Conservation (phyloP, 352 stramenopile species). For the Phytophthora tentaculata region DNA sequence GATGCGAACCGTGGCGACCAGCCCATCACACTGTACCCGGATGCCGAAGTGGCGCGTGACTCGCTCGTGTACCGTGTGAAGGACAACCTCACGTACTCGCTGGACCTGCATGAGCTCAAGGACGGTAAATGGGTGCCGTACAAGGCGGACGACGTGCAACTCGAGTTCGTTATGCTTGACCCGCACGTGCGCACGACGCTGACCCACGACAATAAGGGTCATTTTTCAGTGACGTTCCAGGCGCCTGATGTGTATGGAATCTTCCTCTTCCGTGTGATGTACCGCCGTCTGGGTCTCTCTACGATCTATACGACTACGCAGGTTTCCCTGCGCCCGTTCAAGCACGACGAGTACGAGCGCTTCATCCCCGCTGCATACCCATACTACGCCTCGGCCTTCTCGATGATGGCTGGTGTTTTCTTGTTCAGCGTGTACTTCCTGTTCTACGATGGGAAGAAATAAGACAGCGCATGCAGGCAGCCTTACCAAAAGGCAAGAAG, state of each 20-base stretch:
- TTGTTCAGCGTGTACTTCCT: constrained; percentile 92
- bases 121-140: constrained; percentile 81
- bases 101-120: constrained; percentile 90
- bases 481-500: background rate
- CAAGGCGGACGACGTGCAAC: constrained; percentile 86
- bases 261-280: constrained; percentile 94
- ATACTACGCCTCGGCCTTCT: constrained; percentile 93
- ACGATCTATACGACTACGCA: constrained; percentile 90
- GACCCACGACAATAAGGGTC: constrained; percentile 65
- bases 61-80: constrained; percentile 94
- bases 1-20: constrained; percentile 87
- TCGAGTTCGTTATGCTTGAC: constrained; percentile 97
- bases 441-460: constrained; percentile 80
- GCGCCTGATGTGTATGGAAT: constrained; percentile 94
- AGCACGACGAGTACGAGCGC: constrained; percentile 96
- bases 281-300: constrained; percentile 88
- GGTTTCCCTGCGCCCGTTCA: constrained; percentile 93
- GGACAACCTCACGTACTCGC: constrained; percentile 93
- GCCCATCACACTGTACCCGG: constrained; percentile 91
- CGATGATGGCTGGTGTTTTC: constrained; percentile 92
- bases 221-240: constrained; percentile 88
- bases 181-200: constrained; percentile 92
- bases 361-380: constrained; percentile 93
- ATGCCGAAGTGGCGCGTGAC: constrained; percentile 85
- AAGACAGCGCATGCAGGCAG: constrained; percentile 5